Percentiles rank a stretch among this genome's conserved stretches.
Conservation (phyloP, 305 asterid species). For the Rubia peregrina region DNA sequence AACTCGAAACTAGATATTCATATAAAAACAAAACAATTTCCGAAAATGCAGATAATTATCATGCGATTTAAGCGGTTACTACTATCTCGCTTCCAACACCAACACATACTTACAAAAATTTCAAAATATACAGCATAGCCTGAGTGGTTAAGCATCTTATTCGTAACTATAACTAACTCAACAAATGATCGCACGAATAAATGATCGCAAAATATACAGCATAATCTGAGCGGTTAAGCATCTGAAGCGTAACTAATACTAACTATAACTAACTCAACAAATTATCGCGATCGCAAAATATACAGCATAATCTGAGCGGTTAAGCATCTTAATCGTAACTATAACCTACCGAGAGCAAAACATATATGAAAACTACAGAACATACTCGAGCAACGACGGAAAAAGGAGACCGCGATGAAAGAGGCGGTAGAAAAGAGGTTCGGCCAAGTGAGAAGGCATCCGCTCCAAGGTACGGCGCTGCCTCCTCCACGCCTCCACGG, state of each 20-base stretch:
- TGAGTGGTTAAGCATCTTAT: neutral
- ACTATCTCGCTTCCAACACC: neutral
- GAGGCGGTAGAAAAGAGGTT: conserved; percentile 58
- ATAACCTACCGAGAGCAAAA: neutral
- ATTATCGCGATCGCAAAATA: neutral
- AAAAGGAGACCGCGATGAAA: conserved; percentile 66
- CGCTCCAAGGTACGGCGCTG: conserved; percentile 79
- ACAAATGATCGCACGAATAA: neutral
- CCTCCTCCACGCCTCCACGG: conserved; percentile 83
- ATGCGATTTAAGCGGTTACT: neutral
- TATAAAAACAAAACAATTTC: neutral
- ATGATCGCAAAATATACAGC: neutral
- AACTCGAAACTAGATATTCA: neutral
- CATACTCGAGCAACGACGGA: conserved; percentile 85
- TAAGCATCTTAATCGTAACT: neutral
- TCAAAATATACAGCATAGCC: neutral
- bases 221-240: neutral
- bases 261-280: neutral
- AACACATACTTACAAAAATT: neutral
- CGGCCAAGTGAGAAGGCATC: conserved; percentile 75
- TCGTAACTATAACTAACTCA: neutral
- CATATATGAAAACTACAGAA: neutral
- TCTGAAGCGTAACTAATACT: neutral
- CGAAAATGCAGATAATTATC: too few species aligned
- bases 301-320: neutral